Percentiles rank a stretch among this genome's conserved stretches.
phyloP scores from a whole-genome alignment of 306 rosid genomes.

The Medicago ruthenica region DNA sequence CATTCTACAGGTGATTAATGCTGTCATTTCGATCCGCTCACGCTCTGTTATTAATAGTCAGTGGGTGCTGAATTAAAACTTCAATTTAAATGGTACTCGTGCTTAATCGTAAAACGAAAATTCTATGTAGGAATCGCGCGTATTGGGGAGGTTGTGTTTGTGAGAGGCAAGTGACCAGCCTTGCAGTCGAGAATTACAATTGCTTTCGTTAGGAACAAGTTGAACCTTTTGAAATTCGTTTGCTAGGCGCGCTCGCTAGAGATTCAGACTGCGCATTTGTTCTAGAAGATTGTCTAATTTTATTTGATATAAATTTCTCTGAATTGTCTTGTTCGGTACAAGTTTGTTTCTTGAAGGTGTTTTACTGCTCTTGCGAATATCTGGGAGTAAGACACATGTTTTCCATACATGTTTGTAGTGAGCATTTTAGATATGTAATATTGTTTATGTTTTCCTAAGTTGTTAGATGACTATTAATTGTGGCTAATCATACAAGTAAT shows the following conservation, averaged over 20 bases:
- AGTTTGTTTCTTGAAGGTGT: conserved; percentile 32
- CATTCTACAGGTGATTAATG: conserved; percentile 75
- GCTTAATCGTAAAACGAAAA: conserved; percentile 67
- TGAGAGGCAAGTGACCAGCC: conserved; percentile 59
- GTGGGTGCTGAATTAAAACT: conserved; percentile 51
- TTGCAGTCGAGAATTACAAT: conserved; percentile 59
- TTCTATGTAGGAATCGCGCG: conserved; percentile 79
- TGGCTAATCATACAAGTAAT: conserved; percentile 13
- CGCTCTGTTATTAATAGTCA: conserved; percentile 54
- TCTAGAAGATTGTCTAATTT: conserved; percentile 46
- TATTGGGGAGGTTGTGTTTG: conserved; percentile 59
- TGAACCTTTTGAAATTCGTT: conserved; percentile 39
- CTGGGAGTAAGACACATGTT: conserved; percentile 29
- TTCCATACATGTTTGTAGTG: conserved; percentile 33
- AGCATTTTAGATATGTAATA: conserved; percentile 22
- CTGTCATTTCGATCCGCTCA: conserved; percentile 50
- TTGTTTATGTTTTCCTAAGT: conserved; percentile 13
- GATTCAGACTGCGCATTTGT: conserved; percentile 53
- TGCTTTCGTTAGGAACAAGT: conserved; percentile 57
- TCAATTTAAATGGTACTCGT: conserved; percentile 52
- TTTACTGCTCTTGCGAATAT: conserved; percentile 32
- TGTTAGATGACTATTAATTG: neutral
- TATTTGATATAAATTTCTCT: conserved; percentile 42
- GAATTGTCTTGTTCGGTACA: conserved; percentile 33
- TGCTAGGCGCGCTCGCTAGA: conserved; percentile 43